Evolutionary conservation across 2,329 filamentous ascomycete species (phyloP).

Genomic region (Aurifilum marmelostoma): DNA sequence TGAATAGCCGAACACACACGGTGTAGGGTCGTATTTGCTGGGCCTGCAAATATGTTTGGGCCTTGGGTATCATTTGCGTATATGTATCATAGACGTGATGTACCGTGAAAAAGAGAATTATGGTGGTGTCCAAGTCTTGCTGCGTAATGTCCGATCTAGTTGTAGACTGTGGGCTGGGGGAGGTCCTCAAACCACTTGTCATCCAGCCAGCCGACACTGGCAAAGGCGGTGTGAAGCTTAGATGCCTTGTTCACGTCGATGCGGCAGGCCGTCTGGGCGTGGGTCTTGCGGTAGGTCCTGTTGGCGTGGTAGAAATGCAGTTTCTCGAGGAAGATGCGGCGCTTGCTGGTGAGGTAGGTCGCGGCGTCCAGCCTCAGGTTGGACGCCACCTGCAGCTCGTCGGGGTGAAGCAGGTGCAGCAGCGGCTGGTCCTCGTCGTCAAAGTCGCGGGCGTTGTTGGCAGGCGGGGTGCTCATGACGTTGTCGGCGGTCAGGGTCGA

Average conservation of each 20-base stretch:
- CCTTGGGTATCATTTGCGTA: conserved; percentile 34
- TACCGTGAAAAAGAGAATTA: neutral
- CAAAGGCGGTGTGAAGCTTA: conserved; percentile 87
- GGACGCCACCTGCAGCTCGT: conserved; percentile 76
- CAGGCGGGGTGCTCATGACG: conserved; percentile 42
- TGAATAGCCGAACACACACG: conserved; percentile 7
- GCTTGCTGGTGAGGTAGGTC: conserved; percentile 90
- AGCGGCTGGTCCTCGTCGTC: conserved; percentile 81
- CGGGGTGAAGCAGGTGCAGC: conserved; percentile 71
- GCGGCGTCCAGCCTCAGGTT: conserved; percentile 82
- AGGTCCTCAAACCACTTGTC: conserved; percentile 45
- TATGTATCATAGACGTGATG: neutral
- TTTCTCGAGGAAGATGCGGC: conserved; percentile 82
- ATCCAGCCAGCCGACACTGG: conserved; percentile 83
- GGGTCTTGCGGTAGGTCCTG: conserved; percentile 78
- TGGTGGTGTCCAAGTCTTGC: too few relatives aligned
- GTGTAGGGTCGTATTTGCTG: neutral
- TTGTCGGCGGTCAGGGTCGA: conserved; percentile 64
- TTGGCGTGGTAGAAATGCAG: conserved; percentile 67
- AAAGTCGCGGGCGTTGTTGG: conserved; percentile 83
- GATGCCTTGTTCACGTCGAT: conserved; percentile 98
- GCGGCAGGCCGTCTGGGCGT: conserved; percentile 95
- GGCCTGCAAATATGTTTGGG: conserved; percentile 1
- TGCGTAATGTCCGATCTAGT: neutral
- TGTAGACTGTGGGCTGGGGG: conserved; percentile 1